phyloP scores from a whole-genome alignment of 305 asterid genomes.

The Coffea humblotiana region DNA sequence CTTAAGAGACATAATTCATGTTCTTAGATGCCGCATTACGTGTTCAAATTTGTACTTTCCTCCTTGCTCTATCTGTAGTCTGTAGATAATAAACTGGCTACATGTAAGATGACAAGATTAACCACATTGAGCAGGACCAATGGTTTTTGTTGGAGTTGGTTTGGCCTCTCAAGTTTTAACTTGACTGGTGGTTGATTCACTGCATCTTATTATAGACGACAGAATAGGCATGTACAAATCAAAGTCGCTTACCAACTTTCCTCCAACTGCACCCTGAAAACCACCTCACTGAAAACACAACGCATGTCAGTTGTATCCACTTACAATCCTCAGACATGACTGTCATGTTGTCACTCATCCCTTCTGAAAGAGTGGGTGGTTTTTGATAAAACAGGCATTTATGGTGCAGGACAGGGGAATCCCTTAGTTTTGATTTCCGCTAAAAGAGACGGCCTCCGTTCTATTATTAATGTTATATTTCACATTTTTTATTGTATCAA shows the following conservation, averaged over 20 bases:
- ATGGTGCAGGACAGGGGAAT: not conserved
- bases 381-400: not conserved
- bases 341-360: not conserved
- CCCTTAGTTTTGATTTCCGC: not conserved
- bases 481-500: too few relatives aligned
- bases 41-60: too few relatives aligned
- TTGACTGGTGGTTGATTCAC: conserved; percentile 21
- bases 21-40: too few relatives aligned
- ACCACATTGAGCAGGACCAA: conserved; percentile 3
- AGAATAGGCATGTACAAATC: conserved; percentile 4
- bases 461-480: too few relatives aligned
- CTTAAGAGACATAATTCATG: too few relatives aligned
- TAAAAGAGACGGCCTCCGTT: too few relatives aligned
- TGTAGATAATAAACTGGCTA: not conserved
- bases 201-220: not conserved
- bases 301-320: not conserved
- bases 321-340: not conserved
- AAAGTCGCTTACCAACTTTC: conserved; percentile 12
- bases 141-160: conserved; percentile 6
- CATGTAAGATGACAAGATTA: not conserved
- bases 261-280: conserved; percentile 6
- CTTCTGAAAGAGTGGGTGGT: not conserved
- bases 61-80: too few relatives aligned
- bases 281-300: not conserved
- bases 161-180: conserved; percentile 2